Evolutionary conservation across 306 rosid species (phyloP).

Genomic region (Malus fusca): DNA sequence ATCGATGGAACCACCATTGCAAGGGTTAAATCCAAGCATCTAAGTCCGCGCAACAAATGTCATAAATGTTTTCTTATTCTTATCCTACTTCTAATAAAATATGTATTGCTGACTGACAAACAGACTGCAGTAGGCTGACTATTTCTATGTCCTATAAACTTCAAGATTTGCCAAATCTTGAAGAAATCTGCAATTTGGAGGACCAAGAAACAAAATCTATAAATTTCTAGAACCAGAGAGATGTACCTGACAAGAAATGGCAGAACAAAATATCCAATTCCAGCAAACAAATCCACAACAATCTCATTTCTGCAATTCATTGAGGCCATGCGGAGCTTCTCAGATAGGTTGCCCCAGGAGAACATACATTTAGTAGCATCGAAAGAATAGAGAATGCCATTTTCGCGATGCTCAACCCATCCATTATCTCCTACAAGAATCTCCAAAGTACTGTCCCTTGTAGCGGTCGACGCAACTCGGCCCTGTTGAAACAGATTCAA

Average conservation of each 20-base stretch:
- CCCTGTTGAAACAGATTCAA: conserved; percentile 43
- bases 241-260: conserved; percentile 89
- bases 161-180: background rate
- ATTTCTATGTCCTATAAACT: background rate
- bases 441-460: conserved; percentile 84
- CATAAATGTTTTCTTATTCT: background rate
- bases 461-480: conserved; percentile 72
- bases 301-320: conserved; percentile 62
- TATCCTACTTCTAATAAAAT: background rate
- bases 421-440: conserved; percentile 84
- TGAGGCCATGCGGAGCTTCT: conserved; percentile 74
- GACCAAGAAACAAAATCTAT: background rate
- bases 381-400: conserved; percentile 79
- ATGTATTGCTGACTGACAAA: background rate
- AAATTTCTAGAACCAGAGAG: background rate
- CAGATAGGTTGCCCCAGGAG: conserved; percentile 98
- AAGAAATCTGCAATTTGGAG: background rate
- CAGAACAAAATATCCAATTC: conserved; percentile 88
- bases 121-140: background rate
- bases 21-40: background rate
- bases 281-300: conserved; percentile 80
- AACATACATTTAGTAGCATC: conserved; percentile 91
- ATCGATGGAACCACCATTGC: background rate
- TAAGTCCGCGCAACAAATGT: background rate
- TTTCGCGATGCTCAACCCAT: conserved; percentile 91